A percentile compares a stretch with the other conserved stretches of the same genome.
Conservation (phyloP, 2,329 filamentous ascomycete species). For the Akanthomyces lecanii region DNA sequence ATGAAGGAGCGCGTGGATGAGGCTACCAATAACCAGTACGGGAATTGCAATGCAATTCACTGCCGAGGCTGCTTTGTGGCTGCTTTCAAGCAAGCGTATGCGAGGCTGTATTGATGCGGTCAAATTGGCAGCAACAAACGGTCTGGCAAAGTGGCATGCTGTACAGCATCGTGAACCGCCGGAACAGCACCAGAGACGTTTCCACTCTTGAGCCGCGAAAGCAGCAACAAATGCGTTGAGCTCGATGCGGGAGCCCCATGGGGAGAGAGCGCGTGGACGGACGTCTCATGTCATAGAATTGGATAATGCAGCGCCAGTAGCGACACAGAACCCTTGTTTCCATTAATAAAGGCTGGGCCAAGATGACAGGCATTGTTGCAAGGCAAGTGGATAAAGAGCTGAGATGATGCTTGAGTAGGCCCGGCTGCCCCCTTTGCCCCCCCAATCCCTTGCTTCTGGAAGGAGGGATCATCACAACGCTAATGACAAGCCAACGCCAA, state of each 20-base stretch:
- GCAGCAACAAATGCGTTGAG: background rate
- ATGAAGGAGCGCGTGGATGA: background rate
- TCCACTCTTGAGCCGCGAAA: background rate
- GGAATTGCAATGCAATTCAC: too few species aligned
- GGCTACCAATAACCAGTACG: background rate
- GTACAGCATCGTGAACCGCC: background rate
- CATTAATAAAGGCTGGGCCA: background rate
- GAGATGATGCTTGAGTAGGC: background rate
- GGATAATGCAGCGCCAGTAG: background rate
- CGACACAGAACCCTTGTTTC: background rate
- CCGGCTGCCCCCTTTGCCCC: background rate
- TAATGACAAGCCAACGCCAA: background rate
- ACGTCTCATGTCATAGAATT: background rate
- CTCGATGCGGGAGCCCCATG: constrained; percentile 11
- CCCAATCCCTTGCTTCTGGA: background rate
- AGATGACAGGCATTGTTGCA: background rate
- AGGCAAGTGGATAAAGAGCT: background rate
- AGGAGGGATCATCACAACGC: background rate
- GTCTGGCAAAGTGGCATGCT: too few species aligned
- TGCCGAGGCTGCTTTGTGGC: too few species aligned
- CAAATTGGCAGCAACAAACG: background rate
- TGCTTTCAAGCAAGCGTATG: too few species aligned
- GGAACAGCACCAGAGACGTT: background rate
- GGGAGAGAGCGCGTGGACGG: background rate
- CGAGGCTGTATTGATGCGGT: too few species aligned